These are phyloP conservation scores for Vanderwaltozyma polyspora DNA, from an alignment of 805 yeast species.

Conservation along the genomic window DNA sequence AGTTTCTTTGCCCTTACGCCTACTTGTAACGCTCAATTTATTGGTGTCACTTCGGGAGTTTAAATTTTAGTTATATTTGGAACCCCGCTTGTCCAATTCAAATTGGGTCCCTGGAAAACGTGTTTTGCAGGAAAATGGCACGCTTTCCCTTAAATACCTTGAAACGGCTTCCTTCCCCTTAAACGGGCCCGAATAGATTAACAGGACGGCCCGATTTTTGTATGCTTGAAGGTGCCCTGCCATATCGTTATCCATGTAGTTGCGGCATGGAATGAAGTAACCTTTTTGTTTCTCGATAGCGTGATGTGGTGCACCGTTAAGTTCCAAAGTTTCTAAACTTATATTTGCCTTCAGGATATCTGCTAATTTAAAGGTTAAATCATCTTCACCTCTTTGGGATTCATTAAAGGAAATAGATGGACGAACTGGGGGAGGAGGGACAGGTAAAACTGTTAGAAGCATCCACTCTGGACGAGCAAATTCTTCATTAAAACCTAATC, in stretches of 20 bases:
- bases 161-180: slow-evolving; percentile 98
- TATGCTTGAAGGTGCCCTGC: slow-evolving; percentile 99
- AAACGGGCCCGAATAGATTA: slow-evolving; percentile 96
- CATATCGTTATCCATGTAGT: slow-evolving; percentile 98
- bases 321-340: slow-evolving; percentile 92
- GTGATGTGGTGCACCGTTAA: slow-evolving; percentile 98
- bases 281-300: slow-evolving; percentile 92
- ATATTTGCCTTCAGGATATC: slow-evolving; percentile 95
- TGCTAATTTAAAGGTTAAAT: slow-evolving; percentile 91
- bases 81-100: no score
- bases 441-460: slow-evolving; percentile 93
- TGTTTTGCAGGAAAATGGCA: slow-evolving; percentile 99
- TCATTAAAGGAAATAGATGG: slow-evolving; percentile 97
- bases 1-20: no score
- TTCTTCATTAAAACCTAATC: slow-evolving; percentile 85
- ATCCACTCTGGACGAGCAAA: slow-evolving; percentile 99
- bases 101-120: slow-evolving; percentile 95
- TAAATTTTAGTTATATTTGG: no score
- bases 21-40: no score
- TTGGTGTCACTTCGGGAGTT: no score
- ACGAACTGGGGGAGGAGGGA: slow-evolving; percentile 99
- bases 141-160: slow-evolving; percentile 99
- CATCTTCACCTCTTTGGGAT: slow-evolving; percentile 98
- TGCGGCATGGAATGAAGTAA: slow-evolving; percentile 95
- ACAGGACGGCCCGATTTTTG: slow-evolving; percentile 99